phyloP scores from a whole-genome alignment of 345 rosid genomes.

The Noccaea bulbosa region DNA sequence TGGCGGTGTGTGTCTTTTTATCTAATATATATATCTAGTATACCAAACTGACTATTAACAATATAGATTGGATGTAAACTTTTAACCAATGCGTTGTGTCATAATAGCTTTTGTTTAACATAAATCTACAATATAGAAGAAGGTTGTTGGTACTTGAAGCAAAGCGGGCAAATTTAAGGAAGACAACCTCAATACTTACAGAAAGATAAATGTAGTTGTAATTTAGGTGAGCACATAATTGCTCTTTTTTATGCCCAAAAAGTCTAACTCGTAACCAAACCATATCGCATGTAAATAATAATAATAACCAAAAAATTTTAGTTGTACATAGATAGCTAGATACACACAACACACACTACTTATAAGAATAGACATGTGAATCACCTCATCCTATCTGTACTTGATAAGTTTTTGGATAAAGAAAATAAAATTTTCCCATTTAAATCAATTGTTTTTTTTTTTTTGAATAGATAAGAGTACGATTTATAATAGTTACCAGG shows the following conservation, averaged over 20 bases:
- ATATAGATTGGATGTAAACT: conserved; percentile 16
- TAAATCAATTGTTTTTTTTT: not conserved
- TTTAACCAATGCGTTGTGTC: conserved; percentile 14
- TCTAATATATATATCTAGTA: conserved; percentile 11
- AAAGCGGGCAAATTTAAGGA: conserved; percentile 6
- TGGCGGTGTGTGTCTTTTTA: conserved; percentile 33
- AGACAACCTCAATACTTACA: conserved; percentile 4
- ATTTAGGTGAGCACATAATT: conserved; percentile 30
- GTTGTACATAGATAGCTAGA: not conserved
- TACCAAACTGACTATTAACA: conserved; percentile 14
- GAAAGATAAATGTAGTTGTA: conserved; percentile 8
- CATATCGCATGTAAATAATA: not conserved
- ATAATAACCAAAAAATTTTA: not conserved
- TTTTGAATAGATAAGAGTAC: not conserved
- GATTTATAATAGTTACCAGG: not conserved
- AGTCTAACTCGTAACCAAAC: conserved; percentile 21
- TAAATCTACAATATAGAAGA: not conserved
- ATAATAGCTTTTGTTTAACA: not conserved
- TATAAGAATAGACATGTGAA: not conserved
- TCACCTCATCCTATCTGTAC: not conserved
- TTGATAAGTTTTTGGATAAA: not conserved
- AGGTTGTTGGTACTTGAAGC: conserved; percentile 11
- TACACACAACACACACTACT: not conserved
- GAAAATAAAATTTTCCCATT: not conserved
- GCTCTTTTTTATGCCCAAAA: not conserved